These are phyloP conservation scores for Agrostemma githago DNA, from an alignment of 148 eudicot genomes.

Conservation along the genomic window DNA sequence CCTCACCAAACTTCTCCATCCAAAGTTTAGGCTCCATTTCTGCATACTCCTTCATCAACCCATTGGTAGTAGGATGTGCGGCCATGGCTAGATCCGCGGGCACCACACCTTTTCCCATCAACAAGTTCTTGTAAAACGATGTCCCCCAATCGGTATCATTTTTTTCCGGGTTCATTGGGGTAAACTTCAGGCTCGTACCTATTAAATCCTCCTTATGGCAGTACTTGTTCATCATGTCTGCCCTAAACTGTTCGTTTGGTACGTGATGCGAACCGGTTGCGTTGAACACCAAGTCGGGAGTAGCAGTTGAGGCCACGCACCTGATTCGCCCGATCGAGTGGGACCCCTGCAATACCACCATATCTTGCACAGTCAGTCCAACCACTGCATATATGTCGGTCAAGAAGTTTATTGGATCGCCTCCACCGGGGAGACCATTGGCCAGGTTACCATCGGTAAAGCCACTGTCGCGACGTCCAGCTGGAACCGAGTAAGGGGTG, in stretches of 20 bases:
- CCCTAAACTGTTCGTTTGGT: background rate
- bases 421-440: slow-evolving; percentile 19
- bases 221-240: background rate
- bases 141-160: background rate
- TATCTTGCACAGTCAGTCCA: slow-evolving; percentile 18
- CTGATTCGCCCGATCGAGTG: slow-evolving; percentile 23
- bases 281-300: background rate
- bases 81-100: background rate
- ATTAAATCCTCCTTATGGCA: background rate
- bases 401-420: background rate
- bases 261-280: background rate
- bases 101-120: background rate
- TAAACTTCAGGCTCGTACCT: background rate
- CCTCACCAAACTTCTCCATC: background rate
- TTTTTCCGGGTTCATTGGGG: background rate
- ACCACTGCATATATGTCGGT: background rate
- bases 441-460: background rate
- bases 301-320: slow-evolving; percentile 4
- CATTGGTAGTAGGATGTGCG: background rate
- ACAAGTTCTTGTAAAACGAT: background rate
- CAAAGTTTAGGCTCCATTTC: background rate
- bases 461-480: slow-evolving; percentile 37
- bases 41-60: background rate
- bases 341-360: slow-evolving; percentile 22
- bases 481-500: slow-evolving; percentile 27